phyloP scores from a whole-genome alignment of 2,329 filamentous ascomycete species.

The Ophiostoma novo-ulmi region DNA sequence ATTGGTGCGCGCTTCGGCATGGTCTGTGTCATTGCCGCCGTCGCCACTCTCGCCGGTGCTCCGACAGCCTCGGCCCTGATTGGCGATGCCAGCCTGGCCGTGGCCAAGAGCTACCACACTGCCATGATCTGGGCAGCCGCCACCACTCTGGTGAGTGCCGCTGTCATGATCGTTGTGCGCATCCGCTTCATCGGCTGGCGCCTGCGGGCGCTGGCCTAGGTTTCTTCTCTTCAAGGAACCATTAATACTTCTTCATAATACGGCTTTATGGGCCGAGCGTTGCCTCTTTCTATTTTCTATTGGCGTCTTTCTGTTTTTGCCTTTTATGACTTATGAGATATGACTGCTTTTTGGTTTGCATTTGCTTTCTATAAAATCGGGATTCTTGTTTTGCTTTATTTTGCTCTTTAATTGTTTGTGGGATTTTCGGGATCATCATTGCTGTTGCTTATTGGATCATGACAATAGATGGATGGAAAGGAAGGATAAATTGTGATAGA shows the following conservation, averaged over 20 bases:
- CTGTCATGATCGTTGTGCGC: conserved; percentile 19
- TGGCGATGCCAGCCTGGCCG: conserved; percentile 15
- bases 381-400: not conserved
- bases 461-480: not conserved
- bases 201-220: conserved; percentile 12
- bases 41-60: conserved; percentile 41
- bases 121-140: conserved; percentile 28
- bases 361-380: not conserved
- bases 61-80: conserved; percentile 31
- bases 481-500: not conserved
- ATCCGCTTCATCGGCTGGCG: conserved; percentile 23
- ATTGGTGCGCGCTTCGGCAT: conserved; percentile 43
- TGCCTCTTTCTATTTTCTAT: conserved; percentile 6
- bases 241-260: conserved; percentile 4
- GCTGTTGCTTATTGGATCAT: not conserved
- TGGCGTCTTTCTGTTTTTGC: not conserved
- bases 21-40: conserved; percentile 38
- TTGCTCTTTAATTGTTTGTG: not conserved
- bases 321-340: conserved; percentile 6
- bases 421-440: not conserved
- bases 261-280: conserved; percentile 5
- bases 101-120: conserved; percentile 23
- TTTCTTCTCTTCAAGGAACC: not conserved
- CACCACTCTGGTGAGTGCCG: conserved; percentile 24
- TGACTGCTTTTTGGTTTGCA: not conserved